Base-by-base conservation (phyloP, 2,329 filamentous ascomycete species). In the Sclerotinia minor region DNA sequence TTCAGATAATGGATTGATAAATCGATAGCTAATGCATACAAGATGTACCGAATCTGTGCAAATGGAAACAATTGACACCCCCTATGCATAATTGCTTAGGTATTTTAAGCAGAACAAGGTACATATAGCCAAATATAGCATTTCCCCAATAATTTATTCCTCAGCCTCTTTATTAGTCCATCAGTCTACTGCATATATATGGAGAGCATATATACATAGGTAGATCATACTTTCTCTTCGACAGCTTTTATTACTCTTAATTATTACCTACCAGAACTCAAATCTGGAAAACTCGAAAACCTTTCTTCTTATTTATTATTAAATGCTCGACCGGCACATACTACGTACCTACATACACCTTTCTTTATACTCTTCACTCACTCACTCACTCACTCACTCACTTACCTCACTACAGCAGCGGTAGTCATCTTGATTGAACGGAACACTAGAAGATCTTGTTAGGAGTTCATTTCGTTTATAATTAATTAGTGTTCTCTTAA, bases 391-490 rank as follows among this genome's bases (percentile, higher is more conserved):
- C 29, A 29, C 29, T 29, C 13, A 15, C 15, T 38, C 53, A n/a
- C 32, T 38, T 21, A 15, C 53, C 53, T 55, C 53, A 55, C 53
- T 8, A 29, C 38, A 59, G 38, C 55, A 45, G 55, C 55, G 17
- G 55, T 29, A 50, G 44, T 61, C 44, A 50, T 61, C 26, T 58
- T 47, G 45, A 61, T 24, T 61, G 44, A 21, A 61, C 50, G 58
- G 58, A 50, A 61, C 58, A 61, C 58, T 32, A 35, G 58, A 61
- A 19, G 58, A 61, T 61, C 44, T 38, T 61, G 17, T 17, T 32
- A 49, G 6, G 3, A 19, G 44, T 61, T 61, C 58, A 61, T 61
- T 61, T 61, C 58, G 58, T 61, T 61, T 61, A 32, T 59, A 45
- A 59, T 59, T 59, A 59, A 59, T 44, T 44, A 44, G 35, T 58